Evolutionary conservation across 23 red algal species (phyloP).

Genomic region (Agarophyton chilense): DNA sequence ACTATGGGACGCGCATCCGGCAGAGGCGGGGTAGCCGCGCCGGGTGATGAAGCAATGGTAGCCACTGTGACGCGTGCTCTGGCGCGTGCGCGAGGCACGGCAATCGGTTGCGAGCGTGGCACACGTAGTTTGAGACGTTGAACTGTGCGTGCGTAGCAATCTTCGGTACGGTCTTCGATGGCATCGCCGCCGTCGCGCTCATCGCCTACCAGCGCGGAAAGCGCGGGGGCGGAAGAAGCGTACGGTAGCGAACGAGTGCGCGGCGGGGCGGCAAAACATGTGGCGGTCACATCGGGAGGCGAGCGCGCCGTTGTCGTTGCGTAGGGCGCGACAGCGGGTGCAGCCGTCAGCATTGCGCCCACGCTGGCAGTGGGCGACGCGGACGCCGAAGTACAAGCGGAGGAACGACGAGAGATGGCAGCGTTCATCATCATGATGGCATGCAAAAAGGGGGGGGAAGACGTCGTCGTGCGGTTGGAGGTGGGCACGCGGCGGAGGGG

Average conservation of each 20-base stretch:
- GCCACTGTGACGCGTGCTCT: not conserved
- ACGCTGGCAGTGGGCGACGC: no score
- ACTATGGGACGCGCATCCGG: constrained; percentile 9
- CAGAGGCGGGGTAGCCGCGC: not conserved
- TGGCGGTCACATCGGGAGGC: not conserved
- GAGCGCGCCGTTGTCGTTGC: not conserved
- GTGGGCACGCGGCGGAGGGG: no score
- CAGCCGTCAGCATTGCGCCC: no score
- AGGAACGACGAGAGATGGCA: no score
- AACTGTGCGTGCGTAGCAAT: not conserved
- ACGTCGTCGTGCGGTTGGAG: no score
- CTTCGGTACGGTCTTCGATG: not conserved
- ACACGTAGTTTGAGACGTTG: not conserved
- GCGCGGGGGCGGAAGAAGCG: not conserved
- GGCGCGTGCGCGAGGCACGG: not conserved
- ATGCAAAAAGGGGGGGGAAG: no score
- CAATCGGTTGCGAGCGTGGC: not conserved
- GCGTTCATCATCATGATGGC: no score
- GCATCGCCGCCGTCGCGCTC: not conserved
- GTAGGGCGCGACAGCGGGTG: no score
- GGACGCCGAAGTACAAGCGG: no score
- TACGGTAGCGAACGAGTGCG: not conserved
- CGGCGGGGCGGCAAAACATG: not conserved
- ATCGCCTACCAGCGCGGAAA: not conserved
- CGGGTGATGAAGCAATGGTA: not conserved